A percentile compares a stretch with the other conserved stretches of the same genome.
Evolutionary conservation across 192 early-diverging fungal species (phyloP).

Genomic region (Coemansia sp.): DNA sequence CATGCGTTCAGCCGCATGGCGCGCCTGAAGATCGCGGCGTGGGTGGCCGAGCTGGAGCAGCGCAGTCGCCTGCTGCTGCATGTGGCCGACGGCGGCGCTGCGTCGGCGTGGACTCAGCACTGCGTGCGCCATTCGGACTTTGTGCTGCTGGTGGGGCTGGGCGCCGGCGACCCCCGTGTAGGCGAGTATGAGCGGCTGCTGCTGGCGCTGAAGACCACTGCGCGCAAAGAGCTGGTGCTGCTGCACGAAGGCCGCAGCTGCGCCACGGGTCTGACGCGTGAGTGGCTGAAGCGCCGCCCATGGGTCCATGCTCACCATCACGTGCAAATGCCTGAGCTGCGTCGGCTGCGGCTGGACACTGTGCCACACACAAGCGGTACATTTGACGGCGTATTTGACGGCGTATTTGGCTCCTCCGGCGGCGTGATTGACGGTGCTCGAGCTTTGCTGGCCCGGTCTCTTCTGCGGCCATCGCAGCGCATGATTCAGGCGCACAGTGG

Average conservation of each 20-base stretch:
- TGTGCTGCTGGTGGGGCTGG: slow-evolving; percentile 89
- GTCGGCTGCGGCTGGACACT: slow-evolving; percentile 4
- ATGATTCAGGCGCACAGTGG: slow-evolving; percentile 27
- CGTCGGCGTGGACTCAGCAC: slow-evolving; percentile 90
- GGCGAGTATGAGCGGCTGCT: slow-evolving; percentile 93
- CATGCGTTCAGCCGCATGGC: slow-evolving; percentile 92
- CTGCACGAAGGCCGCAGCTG: slow-evolving; percentile 79
- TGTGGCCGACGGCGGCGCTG: slow-evolving; percentile 90
- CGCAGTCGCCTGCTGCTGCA: slow-evolving; percentile 84
- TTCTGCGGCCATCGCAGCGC: slow-evolving; percentile 28
- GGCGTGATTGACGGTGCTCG: slow-evolving; percentile 5
- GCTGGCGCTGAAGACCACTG: slow-evolving; percentile 94
- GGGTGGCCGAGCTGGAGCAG: slow-evolving; percentile 96
- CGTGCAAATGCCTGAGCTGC: slow-evolving; percentile 70
- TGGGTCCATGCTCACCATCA: slow-evolving; percentile 99
- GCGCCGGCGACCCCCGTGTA: slow-evolving; percentile 83
- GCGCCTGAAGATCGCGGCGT: slow-evolving; percentile 86
- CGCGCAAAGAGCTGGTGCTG: slow-evolving; percentile 94
- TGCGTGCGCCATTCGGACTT: slow-evolving; percentile 97
- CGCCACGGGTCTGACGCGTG: slow-evolving; percentile 77
- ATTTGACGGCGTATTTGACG: not conserved
- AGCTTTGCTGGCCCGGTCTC: slow-evolving; percentile 16
- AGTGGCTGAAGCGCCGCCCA: slow-evolving; percentile 87
- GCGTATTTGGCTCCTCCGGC: not conserved
- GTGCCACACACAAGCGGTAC: not conserved